Evolutionary conservation across 2,329 filamentous ascomycete species (phyloP).

Genomic region (Stemphylium beticola): DNA sequence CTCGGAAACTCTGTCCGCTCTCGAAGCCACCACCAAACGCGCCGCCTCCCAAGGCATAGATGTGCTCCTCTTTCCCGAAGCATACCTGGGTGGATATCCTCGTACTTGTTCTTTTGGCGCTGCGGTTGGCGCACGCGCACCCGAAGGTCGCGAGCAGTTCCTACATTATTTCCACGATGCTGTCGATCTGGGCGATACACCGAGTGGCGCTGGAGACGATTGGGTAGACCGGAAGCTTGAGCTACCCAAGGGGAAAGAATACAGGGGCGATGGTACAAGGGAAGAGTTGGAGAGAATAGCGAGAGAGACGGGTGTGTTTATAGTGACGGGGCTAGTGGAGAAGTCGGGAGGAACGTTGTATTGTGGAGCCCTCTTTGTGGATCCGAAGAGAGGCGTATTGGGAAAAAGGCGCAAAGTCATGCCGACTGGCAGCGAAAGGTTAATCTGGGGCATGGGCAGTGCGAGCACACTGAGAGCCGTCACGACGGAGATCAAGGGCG

Average conservation of each 20-base stretch:
- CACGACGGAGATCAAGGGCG: constrained; percentile 77
- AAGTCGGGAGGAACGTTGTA: constrained; percentile 82
- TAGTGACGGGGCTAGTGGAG: constrained; percentile 82
- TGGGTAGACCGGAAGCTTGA: constrained; percentile 72
- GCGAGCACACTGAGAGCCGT: constrained; percentile 80
- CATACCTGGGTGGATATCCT: constrained; percentile 90
- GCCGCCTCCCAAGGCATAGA: constrained; percentile 68
- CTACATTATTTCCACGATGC: constrained; percentile 78
- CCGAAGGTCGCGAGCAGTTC: constrained; percentile 79
- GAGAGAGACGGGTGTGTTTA: constrained; percentile 77
- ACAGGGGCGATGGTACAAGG: constrained; percentile 75
- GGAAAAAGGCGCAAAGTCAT: constrained; percentile 93
- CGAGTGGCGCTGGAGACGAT: constrained; percentile 68
- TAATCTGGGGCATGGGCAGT: constrained; percentile 88
- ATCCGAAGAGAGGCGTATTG: constrained; percentile 72
- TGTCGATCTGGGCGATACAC: constrained; percentile 84
- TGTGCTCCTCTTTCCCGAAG: constrained; percentile 88
- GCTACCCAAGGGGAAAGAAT: constrained; percentile 53
- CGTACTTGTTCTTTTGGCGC: constrained; percentile 80
- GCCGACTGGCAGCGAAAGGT: constrained; percentile 82
- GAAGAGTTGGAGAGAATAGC: constrained; percentile 81
- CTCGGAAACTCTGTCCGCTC: constrained; percentile 67
- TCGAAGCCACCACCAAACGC: constrained; percentile 66
- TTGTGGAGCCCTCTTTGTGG: constrained; percentile 82
- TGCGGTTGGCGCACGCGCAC: constrained; percentile 71